Evolutionary conservation across 768 basidiomycete genomes (phyloP), one percentile per base, ranked within the genome.

Genomic region (Tulasnella sp.): DNA sequence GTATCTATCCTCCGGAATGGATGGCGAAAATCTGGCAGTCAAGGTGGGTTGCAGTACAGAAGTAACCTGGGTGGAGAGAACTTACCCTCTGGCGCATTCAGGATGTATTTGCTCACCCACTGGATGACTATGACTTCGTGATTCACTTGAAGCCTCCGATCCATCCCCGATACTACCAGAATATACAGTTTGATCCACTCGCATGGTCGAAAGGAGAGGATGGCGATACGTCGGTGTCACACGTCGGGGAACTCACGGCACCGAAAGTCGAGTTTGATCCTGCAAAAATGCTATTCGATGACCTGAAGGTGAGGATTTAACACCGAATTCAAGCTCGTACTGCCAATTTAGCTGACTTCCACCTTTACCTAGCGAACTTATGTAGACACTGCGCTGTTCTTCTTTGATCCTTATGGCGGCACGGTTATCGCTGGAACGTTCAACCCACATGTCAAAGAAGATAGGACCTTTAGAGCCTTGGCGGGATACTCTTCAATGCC

Each of bases 41-140:
- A 88, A 90, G 88, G 94, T 95, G 58, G 73, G 87, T 75, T n/a
- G 72, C 48, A 31, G 77, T 18, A 11, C n/a, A 0, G 9, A 41
- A 31, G 6, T 16, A 58, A 64, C 69, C 22, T 34, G 11, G 64
- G 14, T 31, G 12, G 64, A 16, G 64, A 31, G 31, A 37, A 28
- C 28, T 69, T 28, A 28, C 64, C 3, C 24, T 20, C 12, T 72
- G 42, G n/a, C 46, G 12, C 74, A 75, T 73, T 8, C 82, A 97
- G 96, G 87, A 90, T n/a, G 88, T 99, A 77, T 98, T 98, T 87
- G 87, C 90, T 14, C 95, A 97, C 83, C 94, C 96, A 0, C 90
- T 91, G 3, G 88, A 91, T 3, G 94, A 96, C 83, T 99, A 98
- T 84, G 93, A 98, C 83, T 89, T 98, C 83, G 82, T 98, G 11